These are phyloP conservation scores for Beauveria australis DNA, from an alignment of 2,329 filamentous ascomycete genomes.

Conservation along the genomic window DNA sequence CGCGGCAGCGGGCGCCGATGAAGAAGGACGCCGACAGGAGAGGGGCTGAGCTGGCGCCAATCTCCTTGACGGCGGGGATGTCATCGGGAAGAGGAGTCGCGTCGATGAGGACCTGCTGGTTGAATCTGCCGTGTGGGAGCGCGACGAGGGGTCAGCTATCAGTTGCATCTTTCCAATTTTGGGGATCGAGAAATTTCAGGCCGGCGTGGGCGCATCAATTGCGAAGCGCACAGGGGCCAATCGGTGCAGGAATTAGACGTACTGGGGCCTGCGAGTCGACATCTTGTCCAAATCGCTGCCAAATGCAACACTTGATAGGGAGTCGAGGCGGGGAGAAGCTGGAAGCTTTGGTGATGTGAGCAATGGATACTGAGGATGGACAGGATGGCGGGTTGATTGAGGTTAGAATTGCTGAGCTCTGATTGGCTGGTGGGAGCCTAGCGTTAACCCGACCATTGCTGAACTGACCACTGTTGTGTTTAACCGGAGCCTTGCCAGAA, in stretches of 20 bases:
- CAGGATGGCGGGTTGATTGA: slow-evolving; percentile 23
- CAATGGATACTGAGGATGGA: slow-evolving; percentile 19
- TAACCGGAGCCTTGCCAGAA: too few relatives aligned
- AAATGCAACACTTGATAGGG: slow-evolving; percentile 15
- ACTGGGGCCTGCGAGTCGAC: slow-evolving; percentile 35
- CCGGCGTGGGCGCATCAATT: slow-evolving; percentile 16
- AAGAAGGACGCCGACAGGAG: slow-evolving; percentile 90
- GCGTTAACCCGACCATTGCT: slow-evolving; percentile 10
- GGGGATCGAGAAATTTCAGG: not conserved
- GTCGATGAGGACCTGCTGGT: slow-evolving; percentile 87
- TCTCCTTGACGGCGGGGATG: slow-evolving; percentile 88
- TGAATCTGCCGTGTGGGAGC: slow-evolving; percentile 60
- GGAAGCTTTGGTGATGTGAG: slow-evolving; percentile 17
- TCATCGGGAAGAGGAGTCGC: slow-evolving; percentile 87
- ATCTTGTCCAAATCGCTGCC: slow-evolving; percentile 28
- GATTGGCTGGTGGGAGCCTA: slow-evolving; percentile 26
- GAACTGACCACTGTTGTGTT: too few relatives aligned
- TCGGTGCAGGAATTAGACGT: slow-evolving; percentile 20
- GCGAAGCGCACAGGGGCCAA: not conserved
- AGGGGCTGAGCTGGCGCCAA: slow-evolving; percentile 87
- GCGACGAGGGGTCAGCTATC: slow-evolving; percentile 18
- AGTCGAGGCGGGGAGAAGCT: slow-evolving; percentile 19
- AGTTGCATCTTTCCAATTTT: not conserved
- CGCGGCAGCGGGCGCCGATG: slow-evolving; percentile 88
- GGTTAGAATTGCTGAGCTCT: slow-evolving; percentile 30